Base-by-base conservation (phyloP, 306 rosid species). In the Cucurbita argyrosperma region DNA sequence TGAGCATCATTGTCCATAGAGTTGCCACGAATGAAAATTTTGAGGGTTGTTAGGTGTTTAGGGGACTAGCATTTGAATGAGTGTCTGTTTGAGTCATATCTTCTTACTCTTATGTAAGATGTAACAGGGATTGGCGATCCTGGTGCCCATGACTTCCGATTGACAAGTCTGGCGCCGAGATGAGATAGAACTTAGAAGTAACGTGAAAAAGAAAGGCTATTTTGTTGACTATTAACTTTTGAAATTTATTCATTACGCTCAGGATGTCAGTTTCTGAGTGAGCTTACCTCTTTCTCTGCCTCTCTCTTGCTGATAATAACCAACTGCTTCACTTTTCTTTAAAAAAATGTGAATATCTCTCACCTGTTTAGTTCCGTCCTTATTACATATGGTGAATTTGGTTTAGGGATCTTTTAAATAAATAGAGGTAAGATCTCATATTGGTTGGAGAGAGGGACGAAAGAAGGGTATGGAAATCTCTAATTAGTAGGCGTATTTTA, bases 21-120 rank as follows among this genome's bases (percentile, higher is more conserved):
- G 74, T 47, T 49, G 74, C 43, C 43, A 69, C 30, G 74, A 69
- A 26, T 66, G 43, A 35, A 72, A 72, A 72, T 72, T 72, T 51
- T 72, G 76, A 18, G 64, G 43, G 74, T 7, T 8, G 45, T 62
- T 62, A 62, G 49, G 55, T 19, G 38, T 46, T 23, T 68, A 46
- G 74, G 57, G 19, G 57, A 68, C 53, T 46, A 68, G 74, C 43
- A 14, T 55, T 49, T 68, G 74, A 68, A 26, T 68, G 58, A 46
- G 49, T 26, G 74, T 49, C 18, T 69, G 57, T 69, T 49, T 15
- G 42, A 47, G 21, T 69, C 14, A 69, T 52, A 52, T 23, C 55
- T 67, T 26, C 72, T 67, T 67, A 46, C 55, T 19, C 40, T 67
- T 40, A 11, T 45, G 72, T 45, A 67, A 67, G 55, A 67, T 45